Percentiles rank a stretch among this genome's conserved stretches.
Conservation (phyloP, 208 protist genomes). For the Paratrypanosoma confusum region DNA sequence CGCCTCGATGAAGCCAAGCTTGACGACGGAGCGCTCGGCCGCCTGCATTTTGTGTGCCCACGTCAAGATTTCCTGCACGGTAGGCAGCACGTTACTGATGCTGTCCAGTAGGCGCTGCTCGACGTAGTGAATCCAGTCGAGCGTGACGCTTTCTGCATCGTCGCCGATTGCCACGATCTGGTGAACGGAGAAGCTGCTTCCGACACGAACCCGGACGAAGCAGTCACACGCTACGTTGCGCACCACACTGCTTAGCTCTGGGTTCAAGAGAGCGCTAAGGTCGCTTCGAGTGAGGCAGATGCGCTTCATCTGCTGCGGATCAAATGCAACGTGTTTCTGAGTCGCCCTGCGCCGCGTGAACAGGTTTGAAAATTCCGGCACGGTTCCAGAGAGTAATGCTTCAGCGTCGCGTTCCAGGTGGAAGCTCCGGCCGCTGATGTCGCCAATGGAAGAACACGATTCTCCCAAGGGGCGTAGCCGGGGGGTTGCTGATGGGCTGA, state of each 20-base stretch:
- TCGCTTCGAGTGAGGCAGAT: not conserved
- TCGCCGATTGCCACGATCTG: conserved; percentile 21
- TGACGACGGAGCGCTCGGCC: conserved; percentile 17
- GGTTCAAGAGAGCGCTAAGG: not conserved
- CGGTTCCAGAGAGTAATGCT: too few species aligned
- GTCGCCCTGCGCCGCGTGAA: too few species aligned
- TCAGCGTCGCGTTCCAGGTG: not conserved
- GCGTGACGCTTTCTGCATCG: conserved; percentile 1
- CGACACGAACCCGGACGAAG: conserved; percentile 37
- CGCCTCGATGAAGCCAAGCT: conserved; percentile 35
- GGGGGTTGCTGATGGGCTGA: too few species aligned
- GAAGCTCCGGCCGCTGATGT: not conserved
- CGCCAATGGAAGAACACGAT: too few species aligned
- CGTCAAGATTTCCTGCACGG: conserved; percentile 15
- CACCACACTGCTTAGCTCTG: not conserved
- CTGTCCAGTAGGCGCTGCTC: conserved; percentile 22
- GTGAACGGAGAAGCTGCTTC: conserved; percentile 21
- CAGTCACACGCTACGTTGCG: conserved; percentile 22
- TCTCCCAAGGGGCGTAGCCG: too few species aligned
- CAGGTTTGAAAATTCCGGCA: too few species aligned
- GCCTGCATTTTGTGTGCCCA: conserved; percentile 44
- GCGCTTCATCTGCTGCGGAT: not conserved
- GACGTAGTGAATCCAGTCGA: conserved; percentile 35
- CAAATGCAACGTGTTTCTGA: not conserved
- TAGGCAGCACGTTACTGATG: conserved; percentile 40